These are phyloP conservation scores for Chrysanthemum seticuspe DNA, from an alignment of 129 eudicot genomes.

Conservation along the genomic window DNA sequence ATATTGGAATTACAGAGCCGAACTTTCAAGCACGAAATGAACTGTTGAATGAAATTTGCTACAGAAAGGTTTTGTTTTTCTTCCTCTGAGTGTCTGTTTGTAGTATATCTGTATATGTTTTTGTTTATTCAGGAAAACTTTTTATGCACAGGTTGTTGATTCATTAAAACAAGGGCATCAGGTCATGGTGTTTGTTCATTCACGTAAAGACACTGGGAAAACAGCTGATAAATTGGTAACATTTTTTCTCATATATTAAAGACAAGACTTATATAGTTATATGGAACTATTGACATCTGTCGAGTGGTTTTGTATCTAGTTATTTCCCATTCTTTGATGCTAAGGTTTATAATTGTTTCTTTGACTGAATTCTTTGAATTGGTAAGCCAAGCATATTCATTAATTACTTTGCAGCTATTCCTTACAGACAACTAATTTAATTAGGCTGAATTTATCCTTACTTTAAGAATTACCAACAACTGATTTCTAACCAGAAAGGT, in stretches of 20 bases:
- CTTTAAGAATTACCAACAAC: neutral
- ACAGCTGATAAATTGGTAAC: conserved; percentile 88
- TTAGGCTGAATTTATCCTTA: neutral
- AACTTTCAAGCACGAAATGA: conserved; percentile 79
- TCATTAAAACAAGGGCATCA: conserved; percentile 85
- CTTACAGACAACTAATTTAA: conserved; percentile 2
- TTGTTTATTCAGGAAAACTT: conserved; percentile 19
- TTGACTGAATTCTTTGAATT: conserved; percentile 8
- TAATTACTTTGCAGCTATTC: neutral
- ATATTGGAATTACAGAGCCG: conserved; percentile 83
- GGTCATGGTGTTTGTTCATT: conserved; percentile 98
- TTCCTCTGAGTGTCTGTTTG: neutral
- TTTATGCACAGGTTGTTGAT: conserved; percentile 58
- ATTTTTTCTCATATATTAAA: conserved; percentile 14
- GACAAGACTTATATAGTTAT: neutral
- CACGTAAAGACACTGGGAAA: conserved; percentile 96
- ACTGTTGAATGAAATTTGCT: conserved; percentile 80
- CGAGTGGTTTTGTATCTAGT: neutral
- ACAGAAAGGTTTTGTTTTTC: conserved; percentile 58
- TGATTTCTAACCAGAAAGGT: conserved; percentile 13
- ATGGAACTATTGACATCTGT: neutral
- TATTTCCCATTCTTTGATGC: neutral
- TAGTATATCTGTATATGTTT: conserved; percentile 13
- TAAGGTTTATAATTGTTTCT: conserved; percentile 1
- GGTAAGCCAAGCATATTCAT: conserved; percentile 2